Base-by-base conservation (phyloP, 1,284 basidiomycete species). In the Dichomitus squalens region DNA sequence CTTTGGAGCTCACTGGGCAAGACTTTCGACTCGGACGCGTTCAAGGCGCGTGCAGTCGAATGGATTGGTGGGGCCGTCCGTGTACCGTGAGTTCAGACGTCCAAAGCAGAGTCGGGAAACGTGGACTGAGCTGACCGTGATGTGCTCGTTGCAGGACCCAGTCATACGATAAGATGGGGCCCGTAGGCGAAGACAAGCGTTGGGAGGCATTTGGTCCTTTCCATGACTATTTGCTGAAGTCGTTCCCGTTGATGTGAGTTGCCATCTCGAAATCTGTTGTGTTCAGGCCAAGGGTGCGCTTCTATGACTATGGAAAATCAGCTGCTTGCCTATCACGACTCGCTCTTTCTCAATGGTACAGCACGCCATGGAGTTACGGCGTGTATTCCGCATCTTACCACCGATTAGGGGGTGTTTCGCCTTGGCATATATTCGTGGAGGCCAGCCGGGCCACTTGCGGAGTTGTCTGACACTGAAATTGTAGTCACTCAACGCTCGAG, bases 11-110 rank as follows among this genome's bases (percentile, higher is more conserved):
- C 62, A 14, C 36, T 85, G 36, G 74, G 75, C 39, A 68, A 73
- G 29, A 68, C 72, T 25, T 77, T 79, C 54, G 72, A 68, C 35
- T 77, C 78, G 5, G 70, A 79, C 4, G 69, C 63, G 21, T 86
- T 84, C 73, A 73, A 77, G 66, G 55, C 62, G 12, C 72, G 74
- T 52, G 81, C 83, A 0, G 73, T 84, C 9, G 71, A 80, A 40
- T 85, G 80, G 81, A 72, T 88, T 12, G 75, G 75, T 34, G 84
- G 81, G 4, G 84, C 86, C 1, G 70, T 76, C 6, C 60, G 67
- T 39, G 68, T 78, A 33, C 75, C 74, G 75, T 77, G 58, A 60
- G 55, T 57, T 18, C 12, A 47, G 31, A 20, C 18, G 11, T 16
- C 31, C 20, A 18, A 6, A 31, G 29, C 9, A 3, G 1, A 7